Percentiles rank a stretch among this genome's conserved stretches.
Evolutionary conservation across 2,329 filamentous ascomycete genomes (phyloP).

Genomic region (Arthrobotrys iridis): DNA sequence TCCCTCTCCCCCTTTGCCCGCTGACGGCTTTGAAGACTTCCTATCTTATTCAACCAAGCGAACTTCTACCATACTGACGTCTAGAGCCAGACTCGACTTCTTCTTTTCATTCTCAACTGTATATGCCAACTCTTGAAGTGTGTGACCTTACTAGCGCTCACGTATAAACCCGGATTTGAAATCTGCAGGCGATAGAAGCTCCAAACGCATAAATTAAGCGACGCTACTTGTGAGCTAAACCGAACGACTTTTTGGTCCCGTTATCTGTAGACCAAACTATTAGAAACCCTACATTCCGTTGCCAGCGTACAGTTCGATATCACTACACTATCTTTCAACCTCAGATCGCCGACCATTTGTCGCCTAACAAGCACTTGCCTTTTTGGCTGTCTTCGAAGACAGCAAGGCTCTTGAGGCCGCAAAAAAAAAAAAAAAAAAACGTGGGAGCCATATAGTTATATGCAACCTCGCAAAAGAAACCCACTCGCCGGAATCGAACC

Average conservation of each 20-base stretch:
- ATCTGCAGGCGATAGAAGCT: not conserved
- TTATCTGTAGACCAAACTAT: slow-evolving; percentile 22
- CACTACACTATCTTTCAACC: slow-evolving; percentile 1
- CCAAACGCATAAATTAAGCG: slow-evolving; percentile 5
- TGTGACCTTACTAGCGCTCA: slow-evolving; percentile 9
- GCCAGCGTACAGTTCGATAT: not conserved
- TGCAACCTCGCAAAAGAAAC: slow-evolving; percentile 11
- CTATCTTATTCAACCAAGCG: too few relatives aligned
- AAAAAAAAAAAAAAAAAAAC: slow-evolving; percentile 16
- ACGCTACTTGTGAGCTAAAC: not conserved
- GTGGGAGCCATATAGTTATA: slow-evolving; percentile 29
- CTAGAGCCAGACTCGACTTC: slow-evolving; percentile 29
- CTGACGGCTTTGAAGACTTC: too few relatives aligned
- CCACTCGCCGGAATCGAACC: slow-evolving; percentile 36
- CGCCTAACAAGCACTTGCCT: slow-evolving; percentile 21
- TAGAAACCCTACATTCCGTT: slow-evolving; percentile 20
- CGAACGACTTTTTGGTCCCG: not conserved
- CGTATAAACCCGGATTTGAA: not conserved
- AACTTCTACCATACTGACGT: not conserved
- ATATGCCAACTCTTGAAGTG: not conserved
- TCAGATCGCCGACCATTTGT: slow-evolving; percentile 11
- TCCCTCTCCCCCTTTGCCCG: too few relatives aligned
- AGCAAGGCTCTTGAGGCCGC: slow-evolving; percentile 16
- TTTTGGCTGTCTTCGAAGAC: slow-evolving; percentile 10
- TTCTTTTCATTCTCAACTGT: not conserved